Base-by-base conservation (phyloP, 306 rosid genomes). In the Vigna hirtella region DNA sequence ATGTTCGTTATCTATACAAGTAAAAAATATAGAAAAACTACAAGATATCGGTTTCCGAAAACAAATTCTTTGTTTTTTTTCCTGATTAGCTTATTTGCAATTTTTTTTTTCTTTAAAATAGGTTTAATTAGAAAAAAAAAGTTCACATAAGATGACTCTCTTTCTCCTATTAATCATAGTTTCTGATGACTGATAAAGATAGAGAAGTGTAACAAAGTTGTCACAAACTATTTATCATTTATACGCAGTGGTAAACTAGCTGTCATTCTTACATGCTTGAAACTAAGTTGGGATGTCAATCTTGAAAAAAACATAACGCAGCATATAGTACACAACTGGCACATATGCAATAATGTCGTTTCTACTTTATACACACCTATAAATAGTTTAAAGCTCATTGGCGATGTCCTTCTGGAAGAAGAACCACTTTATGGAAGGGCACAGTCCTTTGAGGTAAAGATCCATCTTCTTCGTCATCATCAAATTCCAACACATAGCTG, bases 381-480 rank as follows among this genome's bases (percentile, higher is more conserved):
- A 52, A 73, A 66, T 62, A 56, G 78, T 69, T 76, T 73, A 9
- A 38, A 55, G 16, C 17, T 93, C 79, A 95, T 88, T 93, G 98
- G 61, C 99, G 96, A 77, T 90, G 99, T 57, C 98, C 99, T 66
- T 91, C 99, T 40, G 98, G 99, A 78, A 95, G 82, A 51, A 94
- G 78, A 76, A 95, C 99, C 82, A 95, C 98, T 69, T 83, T 93
- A 84, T 93, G 91, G 87, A 93, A 96, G 53, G 99, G 94, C 38
- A 93, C 98, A 9, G 83, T 83, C 87, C 99, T 91, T 83, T 96
- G 90, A 47, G 99, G 99, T 81, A 96, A 75, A 13, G 98, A 85
- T 42, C 99, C 99, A 52, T 96, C 97, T 90, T 96, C 99, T 74
- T 91, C 98, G n/a, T 96, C 99, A 42, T 96, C 99, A 9, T 96